These are phyloP conservation scores for Backusella morwellensis DNA, from an alignment of 192 early-diverging fungal species.

Conservation along the genomic window DNA sequence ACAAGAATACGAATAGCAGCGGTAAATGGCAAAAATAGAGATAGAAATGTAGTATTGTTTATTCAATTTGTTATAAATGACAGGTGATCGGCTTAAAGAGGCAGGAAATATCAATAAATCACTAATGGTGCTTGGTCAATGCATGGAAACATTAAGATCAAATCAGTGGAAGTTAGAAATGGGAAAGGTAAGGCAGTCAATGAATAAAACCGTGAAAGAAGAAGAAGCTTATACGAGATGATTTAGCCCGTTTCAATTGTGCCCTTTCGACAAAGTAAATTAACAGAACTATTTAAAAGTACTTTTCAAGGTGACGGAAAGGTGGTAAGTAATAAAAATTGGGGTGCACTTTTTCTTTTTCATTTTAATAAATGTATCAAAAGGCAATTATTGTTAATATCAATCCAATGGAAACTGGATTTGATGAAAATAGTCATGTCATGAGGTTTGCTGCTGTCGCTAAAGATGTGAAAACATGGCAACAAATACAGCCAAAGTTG, in stretches of 20 bases:
- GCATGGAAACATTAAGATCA: slow-evolving; percentile 58
- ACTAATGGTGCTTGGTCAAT: slow-evolving; percentile 72
- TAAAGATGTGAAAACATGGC: slow-evolving; percentile 48
- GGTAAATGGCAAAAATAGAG: slow-evolving; percentile 15
- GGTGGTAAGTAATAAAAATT: slow-evolving; percentile 31
- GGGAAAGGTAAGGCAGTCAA: slow-evolving; percentile 35
- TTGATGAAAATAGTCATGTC: slow-evolving; percentile 52
- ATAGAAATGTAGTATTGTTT: background rate
- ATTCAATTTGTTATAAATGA: background rate
- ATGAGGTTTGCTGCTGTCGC: slow-evolving; percentile 66
- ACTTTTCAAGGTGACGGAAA: slow-evolving; percentile 59
- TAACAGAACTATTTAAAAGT: slow-evolving; percentile 64
- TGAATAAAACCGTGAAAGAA: background rate
- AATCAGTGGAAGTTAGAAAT: slow-evolving; percentile 42
- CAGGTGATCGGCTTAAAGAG: slow-evolving; percentile 58
- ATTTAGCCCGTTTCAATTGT: slow-evolving; percentile 41
- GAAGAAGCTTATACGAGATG: background rate
- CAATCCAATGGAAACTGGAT: slow-evolving; percentile 56
- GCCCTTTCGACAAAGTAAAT: slow-evolving; percentile 65
- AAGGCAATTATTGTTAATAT: slow-evolving; percentile 60
- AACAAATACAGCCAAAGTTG: slow-evolving; percentile 34
- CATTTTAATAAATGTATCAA: background rate
- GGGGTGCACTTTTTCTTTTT: background rate
- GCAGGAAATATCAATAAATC: slow-evolving; percentile 68
- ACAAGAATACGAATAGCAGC: slow-evolving; percentile 46